Base-by-base conservation (phyloP, 1,139 yeast species). In the Taphrina confusa region DNA sequence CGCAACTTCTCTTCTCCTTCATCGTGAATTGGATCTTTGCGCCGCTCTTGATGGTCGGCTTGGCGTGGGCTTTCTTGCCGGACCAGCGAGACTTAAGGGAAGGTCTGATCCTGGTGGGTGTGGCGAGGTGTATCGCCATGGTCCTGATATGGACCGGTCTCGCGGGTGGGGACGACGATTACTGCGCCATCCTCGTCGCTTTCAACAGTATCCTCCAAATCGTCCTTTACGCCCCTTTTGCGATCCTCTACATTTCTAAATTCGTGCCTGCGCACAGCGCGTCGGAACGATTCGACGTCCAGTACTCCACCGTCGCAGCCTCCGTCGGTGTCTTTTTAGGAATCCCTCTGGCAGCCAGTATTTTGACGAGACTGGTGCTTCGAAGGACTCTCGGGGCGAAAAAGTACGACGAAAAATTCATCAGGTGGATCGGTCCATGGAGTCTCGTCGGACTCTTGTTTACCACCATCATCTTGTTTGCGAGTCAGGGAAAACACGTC, bases 121-220 rank as follows among this genome's bases (percentile, higher is more conserved):
- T 80, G 45, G 85, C 84, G 1, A 69, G 86, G 62, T 82, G 86
- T 68, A 81, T 82, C 65, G 85, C 85, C 28, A 82, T 82, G 85
- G 66, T 82, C 0, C 70, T 82, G 51, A 69, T 82, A n/a, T 82
- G 85, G 86, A 82, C 80, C 66, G 78, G 79, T 23, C 73, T 82
- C 18, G 82, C 84, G 1, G 76, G 72, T 14, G 86, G 85, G 3
- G 82, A 81, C 66, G 70, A 71, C 52, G 75, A 75, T 36, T 71
- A 80, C 57, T 82, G 86, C 70, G 83, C 83, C 2, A 68, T 80
- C 6, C 66, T 82, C 22, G 85, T 82, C 0, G 72, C 81, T 6
- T 67, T 81, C 50, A 82, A 82, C 69, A 78, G 82, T 57, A 56
- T 81, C 51, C 67, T 82, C 36, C 86, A 82, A 67, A 74, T 82